These are phyloP conservation scores for Claviceps capensis DNA, from an alignment of 2,329 filamentous ascomycete genomes.

Conservation along the genomic window DNA sequence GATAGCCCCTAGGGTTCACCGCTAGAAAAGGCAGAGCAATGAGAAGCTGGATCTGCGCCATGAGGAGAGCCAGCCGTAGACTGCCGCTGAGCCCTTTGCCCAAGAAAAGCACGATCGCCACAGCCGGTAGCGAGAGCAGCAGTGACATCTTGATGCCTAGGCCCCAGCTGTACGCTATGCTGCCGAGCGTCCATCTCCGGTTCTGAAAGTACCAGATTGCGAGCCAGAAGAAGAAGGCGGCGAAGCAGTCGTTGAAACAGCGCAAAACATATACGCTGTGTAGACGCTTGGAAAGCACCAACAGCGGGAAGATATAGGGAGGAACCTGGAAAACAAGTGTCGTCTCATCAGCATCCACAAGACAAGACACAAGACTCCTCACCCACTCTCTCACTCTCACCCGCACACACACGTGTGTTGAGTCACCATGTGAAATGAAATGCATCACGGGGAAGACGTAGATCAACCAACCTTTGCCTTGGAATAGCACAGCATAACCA, in stretches of 20 bases:
- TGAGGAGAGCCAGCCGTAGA: slow-evolving; percentile 55
- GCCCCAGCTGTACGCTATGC: slow-evolving; percentile 60
- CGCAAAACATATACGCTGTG: slow-evolving; percentile 89
- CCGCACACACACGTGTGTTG: not conserved
- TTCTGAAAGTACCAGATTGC: slow-evolving; percentile 70
- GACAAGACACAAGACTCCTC: not conserved
- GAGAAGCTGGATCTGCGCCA: slow-evolving; percentile 63
- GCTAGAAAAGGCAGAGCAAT: slow-evolving; percentile 55
- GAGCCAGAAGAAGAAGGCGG: slow-evolving; percentile 67
- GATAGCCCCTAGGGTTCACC: slow-evolving; percentile 54
- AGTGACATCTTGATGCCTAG: slow-evolving; percentile 94
- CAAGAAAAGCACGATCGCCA: slow-evolving; percentile 64
- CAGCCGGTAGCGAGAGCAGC: slow-evolving; percentile 66
- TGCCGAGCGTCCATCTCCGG: slow-evolving; percentile 58
- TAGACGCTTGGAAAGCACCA: slow-evolving; percentile 79
- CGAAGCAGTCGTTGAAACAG: slow-evolving; percentile 93
- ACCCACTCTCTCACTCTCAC: too few relatives aligned
- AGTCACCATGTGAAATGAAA: not conserved
- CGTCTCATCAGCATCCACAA: not conserved
- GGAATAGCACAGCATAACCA: slow-evolving; percentile 76
- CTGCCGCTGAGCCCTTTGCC: slow-evolving; percentile 53
- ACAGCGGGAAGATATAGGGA: slow-evolving; percentile 73
- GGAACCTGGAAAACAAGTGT: slow-evolving; percentile 43
- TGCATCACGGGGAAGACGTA: not conserved
- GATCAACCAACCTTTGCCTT: slow-evolving; percentile 44